A percentile compares a stretch with the other conserved stretches of the same genome.
These are phyloP conservation scores for Syzygium aqueum DNA, from an alignment of 345 rosid species.

Conservation along the genomic window DNA sequence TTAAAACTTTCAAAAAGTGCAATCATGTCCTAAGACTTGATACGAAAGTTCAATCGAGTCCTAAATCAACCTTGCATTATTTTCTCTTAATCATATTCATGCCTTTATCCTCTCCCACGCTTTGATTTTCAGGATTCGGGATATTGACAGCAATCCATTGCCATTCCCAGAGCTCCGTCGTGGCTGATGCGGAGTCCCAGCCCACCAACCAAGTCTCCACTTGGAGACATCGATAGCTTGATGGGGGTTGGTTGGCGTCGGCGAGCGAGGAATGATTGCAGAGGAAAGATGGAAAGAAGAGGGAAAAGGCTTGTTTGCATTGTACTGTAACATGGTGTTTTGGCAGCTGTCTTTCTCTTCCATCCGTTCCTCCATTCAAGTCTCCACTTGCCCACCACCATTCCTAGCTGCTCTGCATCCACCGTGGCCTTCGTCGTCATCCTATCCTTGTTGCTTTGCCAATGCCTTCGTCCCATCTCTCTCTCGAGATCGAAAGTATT, in stretches of 20 bases:
- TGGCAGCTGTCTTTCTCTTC: neutral
- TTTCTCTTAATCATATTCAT: neutral
- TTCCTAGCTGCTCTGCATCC: too few species aligned
- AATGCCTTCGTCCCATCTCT: neutral
- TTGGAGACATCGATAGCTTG: neutral
- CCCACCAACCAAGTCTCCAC: neutral
- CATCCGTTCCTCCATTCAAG: neutral
- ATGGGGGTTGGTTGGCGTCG: neutral
- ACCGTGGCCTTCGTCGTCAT: too few species aligned
- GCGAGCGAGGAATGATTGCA: neutral
- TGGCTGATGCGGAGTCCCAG: neutral
- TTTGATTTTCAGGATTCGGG: neutral
- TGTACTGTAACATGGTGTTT: neutral
- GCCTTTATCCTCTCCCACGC: neutral
- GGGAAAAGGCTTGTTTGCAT: neutral
- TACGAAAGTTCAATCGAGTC: too few species aligned
- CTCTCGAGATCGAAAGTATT: neutral
- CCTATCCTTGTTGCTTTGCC: too few species aligned
- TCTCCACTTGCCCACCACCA: too few species aligned
- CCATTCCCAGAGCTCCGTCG: neutral
- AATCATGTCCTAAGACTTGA: too few species aligned
- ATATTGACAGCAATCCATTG: neutral
- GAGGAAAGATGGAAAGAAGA: neutral
- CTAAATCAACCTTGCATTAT: neutral
- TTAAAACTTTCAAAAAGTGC: too few species aligned